Evolutionary conservation across 768 basidiomycete species (phyloP).

Genomic region (Calocybe gangraenosa): DNA sequence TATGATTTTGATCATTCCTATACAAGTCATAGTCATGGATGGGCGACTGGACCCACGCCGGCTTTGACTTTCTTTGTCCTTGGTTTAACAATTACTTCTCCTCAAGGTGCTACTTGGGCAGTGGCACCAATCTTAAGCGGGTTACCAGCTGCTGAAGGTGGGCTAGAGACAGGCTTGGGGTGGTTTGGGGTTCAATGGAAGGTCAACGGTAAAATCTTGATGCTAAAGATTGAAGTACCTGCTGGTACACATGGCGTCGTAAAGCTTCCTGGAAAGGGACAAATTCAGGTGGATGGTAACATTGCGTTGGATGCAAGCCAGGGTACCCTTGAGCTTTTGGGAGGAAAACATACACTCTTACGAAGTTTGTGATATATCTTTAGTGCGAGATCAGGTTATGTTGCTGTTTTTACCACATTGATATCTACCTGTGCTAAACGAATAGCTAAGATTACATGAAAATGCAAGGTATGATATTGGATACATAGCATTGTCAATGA

Average conservation of each 20-base stretch:
- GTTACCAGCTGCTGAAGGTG: slow-evolving; percentile 36
- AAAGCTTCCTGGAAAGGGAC: slow-evolving; percentile 22
- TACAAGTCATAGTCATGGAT: slow-evolving; percentile 45
- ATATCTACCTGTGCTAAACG: no score
- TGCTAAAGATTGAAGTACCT: slow-evolving; percentile 21
- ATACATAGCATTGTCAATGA: no score
- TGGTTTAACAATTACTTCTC: slow-evolving; percentile 37
- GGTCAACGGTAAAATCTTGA: slow-evolving; percentile 13
- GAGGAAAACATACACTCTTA: slow-evolving; percentile 12
- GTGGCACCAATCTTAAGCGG: slow-evolving; percentile 41
- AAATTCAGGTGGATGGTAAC: slow-evolving; percentile 17
- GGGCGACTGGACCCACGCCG: slow-evolving; percentile 46
- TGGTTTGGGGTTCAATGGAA: slow-evolving; percentile 42
- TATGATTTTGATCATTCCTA: slow-evolving; percentile 44
- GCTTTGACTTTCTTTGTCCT: slow-evolving; percentile 45
- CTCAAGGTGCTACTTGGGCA: slow-evolving; percentile 37
- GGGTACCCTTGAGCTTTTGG: slow-evolving; percentile 5
- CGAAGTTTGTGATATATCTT: slow-evolving; percentile 4
- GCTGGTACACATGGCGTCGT: slow-evolving; percentile 22
- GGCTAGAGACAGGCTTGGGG: slow-evolving; percentile 41
- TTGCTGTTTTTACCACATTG: no score
- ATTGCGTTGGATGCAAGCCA: neutral
- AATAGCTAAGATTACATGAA: no score
- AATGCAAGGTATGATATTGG: no score
- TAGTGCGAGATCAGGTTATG: no score